Base-by-base conservation (phyloP, 352 stramenopile genomes). In the Saprolegnia parasitica region DNA sequence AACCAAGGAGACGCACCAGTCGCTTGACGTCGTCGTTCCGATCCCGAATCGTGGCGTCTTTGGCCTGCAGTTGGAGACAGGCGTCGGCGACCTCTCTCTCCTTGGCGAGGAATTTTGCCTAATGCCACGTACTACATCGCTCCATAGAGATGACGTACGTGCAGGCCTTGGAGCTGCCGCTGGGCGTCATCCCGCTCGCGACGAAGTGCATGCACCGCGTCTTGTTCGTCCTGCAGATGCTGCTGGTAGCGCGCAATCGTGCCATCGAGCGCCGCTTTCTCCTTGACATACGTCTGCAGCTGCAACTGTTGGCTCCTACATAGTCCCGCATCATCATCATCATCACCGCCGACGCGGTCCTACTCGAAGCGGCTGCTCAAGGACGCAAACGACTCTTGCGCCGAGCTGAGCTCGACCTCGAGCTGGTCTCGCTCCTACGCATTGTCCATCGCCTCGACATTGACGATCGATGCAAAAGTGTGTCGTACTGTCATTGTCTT, bases 21-120 rank as follows among this genome's bases (percentile, higher is more conserved):
- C 88, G 77, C 11, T 74, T 76, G 10, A 91, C 89, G 50, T 93
- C 81, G 20, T 87, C 78, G 70, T 91, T 82, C 29, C 73, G 84
- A 55, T 91, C 87, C 58, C 65, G 74, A 11, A 93, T 66, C 2
- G 81, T 73, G 18, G 89, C 81, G 49, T 90, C 80, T 65, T 86
- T 91, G 9, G 80, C 74, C 26, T 91, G 80, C 4, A 85, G 52
- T 1, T 82, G 9, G 6, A 90, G 71, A 0, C 81, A 75, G 24
- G 84, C 82, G 63, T 93, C 86, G 0, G 83, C 81, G 18, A 74
- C 73, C 40, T 84, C 76, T 13, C 89, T 80, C 58, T 91, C 83
- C 16, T 81, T 68, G 79, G 82, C 81, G 16, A 80, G 78, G 46
- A 86, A 75, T 63, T 88, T 81, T 24, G 77, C 85, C 58, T 67